phyloP scores from a whole-genome alignment of 106 monocot species.

The Cymbidium sinense region DNA sequence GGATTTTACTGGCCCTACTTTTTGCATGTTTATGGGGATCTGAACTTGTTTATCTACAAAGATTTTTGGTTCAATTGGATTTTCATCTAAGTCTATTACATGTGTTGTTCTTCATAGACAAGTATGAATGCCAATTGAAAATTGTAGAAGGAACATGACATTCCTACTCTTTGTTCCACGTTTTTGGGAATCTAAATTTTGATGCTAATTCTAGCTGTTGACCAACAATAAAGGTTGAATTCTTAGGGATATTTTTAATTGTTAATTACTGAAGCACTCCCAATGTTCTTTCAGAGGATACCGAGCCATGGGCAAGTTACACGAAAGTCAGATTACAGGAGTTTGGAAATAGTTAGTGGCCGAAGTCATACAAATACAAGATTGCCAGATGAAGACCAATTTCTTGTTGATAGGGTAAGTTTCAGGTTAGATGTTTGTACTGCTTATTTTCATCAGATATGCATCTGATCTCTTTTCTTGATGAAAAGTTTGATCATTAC shows the following conservation, averaged over 20 bases:
- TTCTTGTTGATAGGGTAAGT: constrained; percentile 18
- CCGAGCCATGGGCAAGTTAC: constrained; percentile 20
- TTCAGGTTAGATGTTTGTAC: neutral
- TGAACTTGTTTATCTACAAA: neutral
- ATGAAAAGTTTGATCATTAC: neutral
- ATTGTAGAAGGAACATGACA: neutral
- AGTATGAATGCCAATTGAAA: neutral
- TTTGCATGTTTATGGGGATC: neutral
- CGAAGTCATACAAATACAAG: constrained; percentile 18
- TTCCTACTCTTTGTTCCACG: neutral
- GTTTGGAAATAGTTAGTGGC: constrained; percentile 23
- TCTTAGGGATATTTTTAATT: neutral
- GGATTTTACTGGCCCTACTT: neutral
- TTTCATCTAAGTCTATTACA: neutral
- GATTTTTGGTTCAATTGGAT: neutral
- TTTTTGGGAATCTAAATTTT: neutral
- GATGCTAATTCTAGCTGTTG: neutral
- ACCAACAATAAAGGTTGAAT: neutral
- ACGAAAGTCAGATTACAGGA: constrained; percentile 23
- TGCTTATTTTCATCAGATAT: constrained; percentile 1
- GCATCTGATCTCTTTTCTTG: neutral
- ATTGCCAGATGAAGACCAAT: constrained; percentile 10
- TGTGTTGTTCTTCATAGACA: neutral
- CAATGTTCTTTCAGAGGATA: constrained; percentile 12
- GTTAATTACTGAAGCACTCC: neutral